These are phyloP conservation scores for Aspergillus carbonarius DNA, from an alignment of 2,329 filamentous ascomycete genomes.

Conservation along the genomic window DNA sequence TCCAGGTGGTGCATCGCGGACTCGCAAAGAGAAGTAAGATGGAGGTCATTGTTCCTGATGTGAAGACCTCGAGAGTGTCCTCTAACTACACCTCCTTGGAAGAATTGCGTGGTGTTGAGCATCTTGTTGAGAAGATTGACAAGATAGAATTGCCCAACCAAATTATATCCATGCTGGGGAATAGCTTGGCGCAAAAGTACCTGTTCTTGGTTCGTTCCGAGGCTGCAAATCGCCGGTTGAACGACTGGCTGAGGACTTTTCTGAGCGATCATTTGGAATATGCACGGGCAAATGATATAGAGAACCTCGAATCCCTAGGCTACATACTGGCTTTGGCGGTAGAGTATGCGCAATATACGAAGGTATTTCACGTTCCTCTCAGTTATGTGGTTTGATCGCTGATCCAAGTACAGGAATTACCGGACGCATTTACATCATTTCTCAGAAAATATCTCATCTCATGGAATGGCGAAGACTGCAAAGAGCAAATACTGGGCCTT, in stretches of 20 bases:
- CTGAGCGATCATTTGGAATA: slow-evolving; percentile 38
- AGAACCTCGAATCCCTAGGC: slow-evolving; percentile 36
- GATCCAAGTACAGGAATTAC: slow-evolving; percentile 29
- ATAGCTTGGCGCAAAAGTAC: slow-evolving; percentile 74
- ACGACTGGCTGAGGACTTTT: slow-evolving; percentile 42
- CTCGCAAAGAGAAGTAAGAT: slow-evolving; percentile 51
- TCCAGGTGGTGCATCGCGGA: slow-evolving; percentile 62
- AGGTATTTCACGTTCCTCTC: slow-evolving; percentile 26
- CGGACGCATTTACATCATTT: slow-evolving; percentile 34
- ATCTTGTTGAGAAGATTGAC: slow-evolving; percentile 71
- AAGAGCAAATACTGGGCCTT: slow-evolving; percentile 40
- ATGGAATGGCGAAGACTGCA: slow-evolving; percentile 63
- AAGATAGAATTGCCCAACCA: slow-evolving; percentile 80
- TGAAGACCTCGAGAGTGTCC: slow-evolving; percentile 72
- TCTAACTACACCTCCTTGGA: slow-evolving; percentile 63
- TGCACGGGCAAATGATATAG: slow-evolving; percentile 47
- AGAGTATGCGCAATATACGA: slow-evolving; percentile 38
- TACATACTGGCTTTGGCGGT: slow-evolving; percentile 36
- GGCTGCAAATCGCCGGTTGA: slow-evolving; percentile 40
- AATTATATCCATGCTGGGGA: slow-evolving; percentile 71
- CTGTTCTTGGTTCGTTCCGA: slow-evolving; percentile 65
- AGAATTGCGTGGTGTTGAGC: slow-evolving; percentile 70
- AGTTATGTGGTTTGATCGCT: neutral
- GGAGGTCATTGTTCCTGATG: slow-evolving; percentile 60
- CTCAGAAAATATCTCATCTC: slow-evolving; percentile 53